Conservation (phyloP, 108 stramenopile genomes). For the Mayamaea pseudoterrestris region DNA sequence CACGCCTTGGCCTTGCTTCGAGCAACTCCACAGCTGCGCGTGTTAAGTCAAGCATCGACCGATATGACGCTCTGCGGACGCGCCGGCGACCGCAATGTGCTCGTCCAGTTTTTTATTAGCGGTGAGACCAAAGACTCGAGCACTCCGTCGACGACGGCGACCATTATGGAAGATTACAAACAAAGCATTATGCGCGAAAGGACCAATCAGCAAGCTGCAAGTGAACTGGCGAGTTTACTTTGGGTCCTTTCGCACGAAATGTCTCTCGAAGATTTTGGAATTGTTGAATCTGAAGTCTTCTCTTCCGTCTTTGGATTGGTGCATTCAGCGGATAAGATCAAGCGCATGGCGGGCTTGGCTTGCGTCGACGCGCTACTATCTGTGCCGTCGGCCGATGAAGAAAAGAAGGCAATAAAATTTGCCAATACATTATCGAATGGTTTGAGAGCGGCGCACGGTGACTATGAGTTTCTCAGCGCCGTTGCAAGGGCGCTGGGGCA, state of each 20-base stretch:
- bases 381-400: conserved; percentile 77
- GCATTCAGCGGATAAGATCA: conserved; percentile 34
- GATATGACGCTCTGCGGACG: conserved; percentile 35
- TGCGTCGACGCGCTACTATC: conserved; percentile 67
- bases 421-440: conserved; percentile 79
- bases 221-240: conserved; percentile 64
- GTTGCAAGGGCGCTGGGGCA: conserved; percentile 81
- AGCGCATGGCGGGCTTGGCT: conserved; percentile 70
- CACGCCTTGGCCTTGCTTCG: conserved; percentile 61
- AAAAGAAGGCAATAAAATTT: conserved; percentile 85
- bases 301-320: conserved; percentile 61
- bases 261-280: conserved; percentile 68
- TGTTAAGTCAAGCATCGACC: conserved; percentile 49
- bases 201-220: conserved; percentile 51
- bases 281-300: conserved; percentile 70
- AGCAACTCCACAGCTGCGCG: conserved; percentile 63
- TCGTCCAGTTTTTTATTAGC: not conserved
- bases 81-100: not conserved
- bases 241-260: conserved; percentile 70
- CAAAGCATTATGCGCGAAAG: conserved; percentile 35
- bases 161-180: conserved; percentile 32
- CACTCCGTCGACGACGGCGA: not conserved
- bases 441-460: conserved; percentile 40
- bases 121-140: not conserved
- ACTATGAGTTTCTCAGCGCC: conserved; percentile 75